phyloP scores from a whole-genome alignment of 129 eudicot species.

The Oenanthe sinensis region DNA sequence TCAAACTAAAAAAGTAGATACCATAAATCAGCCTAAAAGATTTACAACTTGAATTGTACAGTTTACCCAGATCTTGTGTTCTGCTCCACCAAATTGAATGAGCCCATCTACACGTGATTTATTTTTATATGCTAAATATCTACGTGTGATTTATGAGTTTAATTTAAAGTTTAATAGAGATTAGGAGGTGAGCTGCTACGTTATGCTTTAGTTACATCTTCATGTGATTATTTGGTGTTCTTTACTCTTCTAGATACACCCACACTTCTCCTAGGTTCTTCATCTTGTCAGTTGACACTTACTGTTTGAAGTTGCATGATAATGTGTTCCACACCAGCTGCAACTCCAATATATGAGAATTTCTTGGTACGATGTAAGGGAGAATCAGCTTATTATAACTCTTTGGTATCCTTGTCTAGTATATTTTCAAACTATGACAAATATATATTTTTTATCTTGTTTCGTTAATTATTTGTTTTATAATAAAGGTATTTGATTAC shows the following conservation, averaged over 20 bases:
- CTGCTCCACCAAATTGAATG: background rate
- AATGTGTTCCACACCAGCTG: background rate
- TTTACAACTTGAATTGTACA: background rate
- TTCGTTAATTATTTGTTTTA: background rate
- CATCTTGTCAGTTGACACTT: background rate
- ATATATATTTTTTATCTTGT: background rate
- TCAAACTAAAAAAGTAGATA: too few species aligned
- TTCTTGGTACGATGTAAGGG: background rate
- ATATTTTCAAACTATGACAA: background rate
- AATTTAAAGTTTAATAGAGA: background rate
- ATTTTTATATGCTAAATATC: too few species aligned
- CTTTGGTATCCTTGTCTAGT: background rate
- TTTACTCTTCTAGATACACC: background rate
- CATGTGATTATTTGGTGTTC: background rate
- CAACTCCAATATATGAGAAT: background rate
- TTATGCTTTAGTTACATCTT: background rate
- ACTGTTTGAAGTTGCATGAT: background rate
- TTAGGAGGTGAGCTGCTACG: too few species aligned
- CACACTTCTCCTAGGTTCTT: background rate
- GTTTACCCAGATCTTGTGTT: background rate
- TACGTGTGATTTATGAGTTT: background rate
- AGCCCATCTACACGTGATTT: background rate
- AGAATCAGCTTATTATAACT: background rate
- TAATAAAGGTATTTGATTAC: background rate
- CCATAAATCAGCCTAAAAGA: background rate